Evolutionary conservation across 2,329 filamentous ascomycete species (phyloP), one percentile per base, ranked within the genome.

Genomic region (Aspergillus bombycis): DNA sequence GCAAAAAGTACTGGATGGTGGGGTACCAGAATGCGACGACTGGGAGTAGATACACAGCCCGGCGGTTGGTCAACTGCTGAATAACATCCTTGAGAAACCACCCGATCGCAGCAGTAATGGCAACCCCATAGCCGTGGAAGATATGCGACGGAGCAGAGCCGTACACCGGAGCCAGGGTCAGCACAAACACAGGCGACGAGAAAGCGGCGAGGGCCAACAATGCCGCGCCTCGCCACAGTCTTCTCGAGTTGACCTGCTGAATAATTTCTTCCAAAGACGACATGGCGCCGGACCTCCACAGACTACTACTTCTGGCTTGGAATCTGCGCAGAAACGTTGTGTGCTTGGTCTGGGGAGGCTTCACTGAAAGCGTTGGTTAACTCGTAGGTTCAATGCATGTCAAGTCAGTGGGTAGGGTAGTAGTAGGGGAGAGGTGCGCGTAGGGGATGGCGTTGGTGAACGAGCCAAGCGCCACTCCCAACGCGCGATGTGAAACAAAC

Each of bases 161-260:
- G 78, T 96, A 98, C 12, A 96, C 91, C 2, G 95, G 95, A 23
- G 93, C 91, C 38, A 98, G 83, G 45, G 87, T 89, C 66, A 93
- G 83, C 74, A 92, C 88, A 38, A 80, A 81, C 28, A 81, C 69
- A 36, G 76, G 75, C 6, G 80, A 80, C 64, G 76, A 81, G 38
- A 75, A 71, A 1, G 78, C 79, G 21, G 76, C 72, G 26, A 82
- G 72, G 26, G 77, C 64, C 41, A 81, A 69, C 58, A 81, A 65
- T 32, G 74, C 71, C 34, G 75, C 67, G n/a, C 71, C 74, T 56
- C 65, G 67, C 45, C 61, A 71, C 54, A 73, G 64, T 60, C 71
- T 69, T 62, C 62, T 70, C 63, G 61, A 62, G 61, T 77, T 74
- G 64, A 69, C 64, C 43, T 67, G 68, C 64, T 64, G 69, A 46